phyloP scores from a whole-genome alignment of 768 basidiomycete species.

The Coprinopsis strossmayeri region DNA sequence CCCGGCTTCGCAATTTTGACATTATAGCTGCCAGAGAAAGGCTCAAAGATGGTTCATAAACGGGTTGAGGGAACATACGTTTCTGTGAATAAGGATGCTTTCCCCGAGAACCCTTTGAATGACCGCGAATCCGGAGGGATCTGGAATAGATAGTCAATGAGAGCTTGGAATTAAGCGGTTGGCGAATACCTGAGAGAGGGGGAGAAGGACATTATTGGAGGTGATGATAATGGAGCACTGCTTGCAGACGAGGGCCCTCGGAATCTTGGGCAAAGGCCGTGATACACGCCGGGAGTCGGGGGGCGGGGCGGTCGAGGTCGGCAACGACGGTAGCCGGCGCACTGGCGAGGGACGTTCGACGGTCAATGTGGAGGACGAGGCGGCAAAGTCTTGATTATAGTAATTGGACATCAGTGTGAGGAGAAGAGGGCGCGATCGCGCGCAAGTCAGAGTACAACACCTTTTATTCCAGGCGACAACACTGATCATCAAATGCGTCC shows the following conservation, averaged over 20 bases:
- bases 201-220: conserved; percentile 35
- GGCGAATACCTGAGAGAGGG: conserved; percentile 18
- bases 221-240: conserved; percentile 39
- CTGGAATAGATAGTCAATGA: no score
- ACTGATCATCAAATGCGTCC: neutral
- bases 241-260: conserved; percentile 39
- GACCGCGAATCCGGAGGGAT: conserved; percentile 39
- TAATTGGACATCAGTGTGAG: conserved; percentile 5
- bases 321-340: conserved; percentile 15
- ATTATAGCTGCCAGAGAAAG: conserved; percentile 34
- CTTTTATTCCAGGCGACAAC: neutral
- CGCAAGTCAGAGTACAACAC: neutral
- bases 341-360: conserved; percentile 8
- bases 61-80: conserved; percentile 31
- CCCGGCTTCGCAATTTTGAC: conserved; percentile 35
- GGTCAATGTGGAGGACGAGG: conserved; percentile 7
- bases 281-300: conserved; percentile 22
- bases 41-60: conserved; percentile 5
- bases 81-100: conserved; percentile 52
- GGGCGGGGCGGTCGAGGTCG: conserved; percentile 10
- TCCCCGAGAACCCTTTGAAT: conserved; percentile 52
- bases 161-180: no score
- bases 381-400: conserved; percentile 5
- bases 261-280: conserved; percentile 45
- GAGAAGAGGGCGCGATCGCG: neutral